Percentiles rank a stretch among this genome's conserved stretches.
Conservation (phyloP, 148 eudicot species). For the Fagopyrum tataricum region DNA sequence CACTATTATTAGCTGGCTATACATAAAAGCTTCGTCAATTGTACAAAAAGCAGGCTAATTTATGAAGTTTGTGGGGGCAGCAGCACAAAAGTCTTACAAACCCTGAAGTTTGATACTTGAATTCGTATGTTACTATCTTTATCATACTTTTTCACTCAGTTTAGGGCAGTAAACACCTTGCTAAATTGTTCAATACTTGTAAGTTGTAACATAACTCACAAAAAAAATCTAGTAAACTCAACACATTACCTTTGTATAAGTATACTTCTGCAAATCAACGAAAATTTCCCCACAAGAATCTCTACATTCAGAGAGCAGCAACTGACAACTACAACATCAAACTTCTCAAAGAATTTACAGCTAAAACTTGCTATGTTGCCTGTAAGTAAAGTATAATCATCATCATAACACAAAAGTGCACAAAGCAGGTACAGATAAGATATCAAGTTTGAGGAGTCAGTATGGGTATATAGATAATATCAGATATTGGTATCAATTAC, state of each 20-base stretch:
- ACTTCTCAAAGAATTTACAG: constrained; percentile 62
- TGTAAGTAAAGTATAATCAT: constrained; percentile 22
- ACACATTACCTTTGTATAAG: constrained; percentile 52
- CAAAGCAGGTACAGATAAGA: too few relatives aligned
- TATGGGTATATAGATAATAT: too few relatives aligned
- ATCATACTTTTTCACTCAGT: neutral
- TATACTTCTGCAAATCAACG: constrained; percentile 74
- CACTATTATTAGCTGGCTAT: neutral
- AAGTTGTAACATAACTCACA: neutral
- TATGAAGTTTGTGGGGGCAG: neutral
- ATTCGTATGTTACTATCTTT: neutral
- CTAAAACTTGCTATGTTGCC: constrained; percentile 60
- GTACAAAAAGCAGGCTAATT: neutral
- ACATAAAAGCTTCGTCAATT: neutral
- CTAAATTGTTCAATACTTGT: neutral
- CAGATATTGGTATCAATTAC: too few relatives aligned
- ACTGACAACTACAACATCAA: constrained; percentile 76
- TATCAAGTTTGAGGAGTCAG: too few relatives aligned
- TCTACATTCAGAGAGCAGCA: constrained; percentile 69
- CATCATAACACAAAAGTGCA: neutral
- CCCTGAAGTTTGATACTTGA: neutral
- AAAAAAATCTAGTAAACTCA: neutral
- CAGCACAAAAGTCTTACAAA: neutral
- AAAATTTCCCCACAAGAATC: constrained; percentile 95
- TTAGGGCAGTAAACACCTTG: neutral